Base-by-base conservation (phyloP, 352 stramenopile species). In the Phytophthora tubulina region DNA sequence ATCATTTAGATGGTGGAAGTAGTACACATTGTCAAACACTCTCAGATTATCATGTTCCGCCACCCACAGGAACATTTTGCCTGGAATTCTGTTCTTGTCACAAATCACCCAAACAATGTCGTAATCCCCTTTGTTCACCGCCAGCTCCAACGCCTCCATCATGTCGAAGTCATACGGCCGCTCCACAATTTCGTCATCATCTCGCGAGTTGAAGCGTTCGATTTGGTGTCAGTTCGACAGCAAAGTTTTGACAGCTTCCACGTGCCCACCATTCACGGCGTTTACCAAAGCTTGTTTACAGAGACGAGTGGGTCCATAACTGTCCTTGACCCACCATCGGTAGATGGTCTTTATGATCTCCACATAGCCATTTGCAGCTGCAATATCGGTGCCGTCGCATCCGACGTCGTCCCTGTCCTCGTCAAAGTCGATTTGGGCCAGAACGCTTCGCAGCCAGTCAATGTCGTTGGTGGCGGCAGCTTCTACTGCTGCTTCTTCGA, bases 391-490 rank as follows among this genome's bases (percentile, higher is more conserved):
- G 30, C 10, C 17, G 3, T 10, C 8, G 35, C 41, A 33, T 5
- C 13, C 56, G 13, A 53, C 56, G 17, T 63, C 31, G 31, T 27
- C 42, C 35, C 17, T 53, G 15, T 63, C 13, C 9, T 38, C 13
- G n/a, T 65, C 10, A 36, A 49, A 4, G 6, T 36, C 6, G 30
- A 64, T 14, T 36, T 36, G 44, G 44, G 8, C 17, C 33, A 64
- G 45, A 11, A 64, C 17, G 30, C 30, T 54, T 21, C 8, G 15
- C n/a, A 55, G 17, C 41, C 32, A 30, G 31, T 55, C 42, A 17
- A 64, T 64, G 4, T 56, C 32, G 45, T 55, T 45, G 32, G 14
- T 44, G 31, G 44, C 32, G 32, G 42, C 57, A n/a, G 57, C 57
- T n/a, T 65, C 11, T 35, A 39, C 17, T 8, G 57, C 57, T 31